Conservation (phyloP, 2,329 filamentous ascomycete genomes). For the Sporothrix inflata region DNA sequence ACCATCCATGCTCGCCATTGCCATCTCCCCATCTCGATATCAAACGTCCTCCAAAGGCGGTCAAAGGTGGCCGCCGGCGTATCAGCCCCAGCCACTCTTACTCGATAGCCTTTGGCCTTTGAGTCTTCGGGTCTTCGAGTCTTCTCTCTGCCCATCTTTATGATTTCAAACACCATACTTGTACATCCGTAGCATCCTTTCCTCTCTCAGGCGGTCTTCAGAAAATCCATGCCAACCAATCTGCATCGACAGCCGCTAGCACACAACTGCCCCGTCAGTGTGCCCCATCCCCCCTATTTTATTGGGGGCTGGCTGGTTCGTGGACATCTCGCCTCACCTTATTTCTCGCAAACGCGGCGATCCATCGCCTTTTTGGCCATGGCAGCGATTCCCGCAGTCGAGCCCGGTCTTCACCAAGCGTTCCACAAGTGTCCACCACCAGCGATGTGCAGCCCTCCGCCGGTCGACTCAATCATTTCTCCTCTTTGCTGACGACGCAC, state of each 20-base stretch:
- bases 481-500: constrained; percentile 28
- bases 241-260: constrained; percentile 19
- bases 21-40: constrained; percentile 16
- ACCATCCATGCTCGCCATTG: background rate
- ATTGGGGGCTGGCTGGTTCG: background rate
- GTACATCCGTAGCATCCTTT: background rate
- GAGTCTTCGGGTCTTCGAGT: background rate
- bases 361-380: background rate
- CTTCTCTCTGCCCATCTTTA: background rate
- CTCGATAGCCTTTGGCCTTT: background rate
- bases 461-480: too few relatives aligned
- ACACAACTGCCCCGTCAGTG: too few relatives aligned
- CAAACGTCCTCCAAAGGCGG: background rate
- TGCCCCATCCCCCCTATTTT: too few relatives aligned
- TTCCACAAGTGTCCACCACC: background rate
- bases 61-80: background rate
- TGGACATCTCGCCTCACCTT: background rate
- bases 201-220: background rate
- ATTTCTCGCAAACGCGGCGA: background rate
- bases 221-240: constrained; percentile 3
- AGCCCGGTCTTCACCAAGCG: background rate
- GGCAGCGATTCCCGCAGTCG: background rate
- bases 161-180: background rate
- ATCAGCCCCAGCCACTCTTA: background rate
- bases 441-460: background rate